Evolutionary conservation across 2,329 filamentous ascomycete genomes (phyloP).

Genomic region (Xylariales sp.): DNA sequence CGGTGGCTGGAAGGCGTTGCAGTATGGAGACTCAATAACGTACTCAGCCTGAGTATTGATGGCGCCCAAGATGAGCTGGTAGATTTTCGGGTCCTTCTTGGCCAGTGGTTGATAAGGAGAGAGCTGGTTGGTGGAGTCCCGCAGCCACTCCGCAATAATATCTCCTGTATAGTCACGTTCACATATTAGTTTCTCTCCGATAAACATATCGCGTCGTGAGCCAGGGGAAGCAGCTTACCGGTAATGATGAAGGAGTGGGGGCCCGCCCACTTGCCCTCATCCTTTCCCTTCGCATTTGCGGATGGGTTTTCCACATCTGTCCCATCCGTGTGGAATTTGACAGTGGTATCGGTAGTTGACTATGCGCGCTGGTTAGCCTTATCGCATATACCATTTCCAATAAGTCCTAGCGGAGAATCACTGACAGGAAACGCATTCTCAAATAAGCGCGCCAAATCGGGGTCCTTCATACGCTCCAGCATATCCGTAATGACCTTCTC

Average conservation of each 20-base stretch:
- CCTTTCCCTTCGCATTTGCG: conserved; percentile 39
- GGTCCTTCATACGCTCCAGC: conserved; percentile 73
- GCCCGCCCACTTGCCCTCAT: conserved; percentile 70
- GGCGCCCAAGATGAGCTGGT: conserved; percentile 79
- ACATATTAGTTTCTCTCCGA: conserved; percentile 2
- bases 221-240: conserved; percentile 32
- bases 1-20: conserved; percentile 96
- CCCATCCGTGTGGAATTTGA: conserved; percentile 78
- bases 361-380: conserved; percentile 7
- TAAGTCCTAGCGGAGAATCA: too few relatives aligned
- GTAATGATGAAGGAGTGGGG: conserved; percentile 91
- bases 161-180: conserved; percentile 50
- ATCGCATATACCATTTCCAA: too few relatives aligned
- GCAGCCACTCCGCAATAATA: conserved; percentile 89
- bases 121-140: conserved; percentile 91
- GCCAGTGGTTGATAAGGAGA: conserved; percentile 84
- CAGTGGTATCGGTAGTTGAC: conserved; percentile 84
- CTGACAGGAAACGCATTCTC: conserved; percentile 80
- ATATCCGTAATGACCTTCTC: conserved; percentile 85
- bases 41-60: conserved; percentile 97
- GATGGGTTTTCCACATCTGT: too few relatives aligned
- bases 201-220: too few relatives aligned
- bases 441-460: conserved; percentile 86
- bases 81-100: conserved; percentile 73
- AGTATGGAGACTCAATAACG: conserved; percentile 91